phyloP scores from a whole-genome alignment of 177 flowering plant species.

The Vitis hybrid region DNA sequence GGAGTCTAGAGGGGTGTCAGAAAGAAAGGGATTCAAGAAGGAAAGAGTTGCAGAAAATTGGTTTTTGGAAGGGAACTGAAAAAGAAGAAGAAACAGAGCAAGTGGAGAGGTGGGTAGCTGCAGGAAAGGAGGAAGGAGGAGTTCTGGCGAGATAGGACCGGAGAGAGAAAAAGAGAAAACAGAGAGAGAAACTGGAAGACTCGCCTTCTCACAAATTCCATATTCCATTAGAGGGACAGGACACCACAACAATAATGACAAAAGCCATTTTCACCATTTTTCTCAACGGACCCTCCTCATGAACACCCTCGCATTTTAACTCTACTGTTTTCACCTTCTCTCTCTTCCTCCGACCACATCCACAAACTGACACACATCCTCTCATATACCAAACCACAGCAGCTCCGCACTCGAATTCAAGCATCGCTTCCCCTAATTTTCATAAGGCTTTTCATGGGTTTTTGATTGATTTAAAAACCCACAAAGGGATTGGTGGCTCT shows the following conservation, averaged over 20 bases:
- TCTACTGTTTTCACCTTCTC: neutral
- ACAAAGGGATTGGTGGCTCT: constrained; percentile 30
- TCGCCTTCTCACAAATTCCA: constrained; percentile 34
- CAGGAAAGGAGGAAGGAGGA: too few species aligned
- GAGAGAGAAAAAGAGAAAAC: neutral
- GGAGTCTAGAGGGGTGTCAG: too few species aligned
- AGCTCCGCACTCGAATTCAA: neutral
- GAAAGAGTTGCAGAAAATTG: too few species aligned
- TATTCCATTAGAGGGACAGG: constrained; percentile 21
- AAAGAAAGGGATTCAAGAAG: too few species aligned
- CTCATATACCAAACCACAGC: neutral
- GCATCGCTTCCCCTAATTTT: constrained; percentile 1
- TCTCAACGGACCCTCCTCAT: constrained; percentile 20
- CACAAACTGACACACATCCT: too few species aligned
- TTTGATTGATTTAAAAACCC: constrained; percentile 43
- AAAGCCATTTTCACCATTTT: constrained; percentile 24
- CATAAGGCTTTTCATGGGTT: constrained; percentile 20
- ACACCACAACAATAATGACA: constrained; percentile 27
- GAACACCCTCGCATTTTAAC: neutral
- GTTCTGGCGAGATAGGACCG: neutral
- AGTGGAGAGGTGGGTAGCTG: too few species aligned
- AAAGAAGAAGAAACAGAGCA: too few species aligned
- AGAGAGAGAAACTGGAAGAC: constrained; percentile 1
- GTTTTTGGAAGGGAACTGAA: too few species aligned
- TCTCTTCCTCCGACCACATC: neutral